Evolutionary conservation across 371 early-diverging fungal genomes (phyloP), one percentile per base, ranked within the genome.

Genomic region (Circinella umbellata): DNA sequence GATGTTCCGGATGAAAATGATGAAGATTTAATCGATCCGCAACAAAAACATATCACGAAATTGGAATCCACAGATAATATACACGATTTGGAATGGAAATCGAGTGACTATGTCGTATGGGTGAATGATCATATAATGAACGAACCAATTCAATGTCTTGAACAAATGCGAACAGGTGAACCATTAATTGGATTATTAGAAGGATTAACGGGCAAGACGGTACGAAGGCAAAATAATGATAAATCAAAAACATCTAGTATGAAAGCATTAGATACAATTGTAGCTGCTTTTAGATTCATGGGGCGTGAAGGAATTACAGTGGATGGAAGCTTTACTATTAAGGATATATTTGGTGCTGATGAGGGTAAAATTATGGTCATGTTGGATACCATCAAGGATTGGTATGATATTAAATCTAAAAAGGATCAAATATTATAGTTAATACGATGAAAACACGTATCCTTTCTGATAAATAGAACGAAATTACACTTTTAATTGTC

Each of bases 281-380:
- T 86, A 64, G 76, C 86, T 9, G 88, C 80, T n/a, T 88, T 88
- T 77, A 82, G 87, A 62, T 89, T 87, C 64, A 86, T 89, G 87
- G 85, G 80, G n/a, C 74, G 80, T 2, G 87, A 86, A 61, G 87
- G 88, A 0, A 75, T 89, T 51, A 74, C 76, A 59, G 77, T 86
- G 1, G 86, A 88, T 57, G 86, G 86, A 1, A 66, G 73, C 3
- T 89, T 82, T 66, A 86, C 85, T 4, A 84, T 88, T 53, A 82
- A 87, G 76, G 89, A 89, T 67, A 75, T 89, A 51, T 86, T 80
- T 74, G 78, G 81, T 67, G 89, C 86, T 35, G 82, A 84, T 37
- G 86, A 89, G 67, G 80, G 76, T 10, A 89, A 86, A 72, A 83
- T 89, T 42, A 66, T 78, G 61, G 61, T 79, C 49, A 83, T 89